Conservation (phyloP, 306 rosid species). For the Abrus pulchellus region DNA sequence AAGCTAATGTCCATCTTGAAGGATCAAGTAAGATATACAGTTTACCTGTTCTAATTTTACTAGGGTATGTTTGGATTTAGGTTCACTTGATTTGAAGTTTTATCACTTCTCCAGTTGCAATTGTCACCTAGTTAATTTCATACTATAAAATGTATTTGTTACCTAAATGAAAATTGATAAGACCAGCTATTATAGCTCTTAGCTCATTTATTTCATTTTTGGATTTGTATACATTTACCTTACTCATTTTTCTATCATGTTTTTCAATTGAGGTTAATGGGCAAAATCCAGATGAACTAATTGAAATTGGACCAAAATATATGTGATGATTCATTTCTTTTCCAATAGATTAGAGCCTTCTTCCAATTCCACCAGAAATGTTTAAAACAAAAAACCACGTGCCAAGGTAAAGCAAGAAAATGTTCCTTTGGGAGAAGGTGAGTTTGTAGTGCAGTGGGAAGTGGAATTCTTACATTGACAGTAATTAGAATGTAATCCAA, state of each 20-base stretch:
- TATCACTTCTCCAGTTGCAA: constrained; percentile 8
- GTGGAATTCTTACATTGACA: not conserved
- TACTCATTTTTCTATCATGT: not conserved
- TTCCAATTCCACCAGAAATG: not conserved
- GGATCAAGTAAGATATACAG: constrained; percentile 76
- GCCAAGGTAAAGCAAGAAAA: not conserved
- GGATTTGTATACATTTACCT: constrained; percentile 8
- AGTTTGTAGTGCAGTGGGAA: not conserved
- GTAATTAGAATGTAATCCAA: not conserved
- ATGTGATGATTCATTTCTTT: constrained; percentile 10
- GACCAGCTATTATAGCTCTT: not conserved
- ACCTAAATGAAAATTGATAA: not conserved
- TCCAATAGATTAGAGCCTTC: not conserved
- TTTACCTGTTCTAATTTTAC: constrained; percentile 5
- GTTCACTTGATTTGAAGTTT: constrained; percentile 30
- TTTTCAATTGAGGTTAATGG: constrained; percentile 15
- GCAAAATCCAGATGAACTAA: constrained; percentile 1
- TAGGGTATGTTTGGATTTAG: constrained; percentile 24
- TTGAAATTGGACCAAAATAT: constrained; percentile 16
- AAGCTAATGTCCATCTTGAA: constrained; percentile 81
- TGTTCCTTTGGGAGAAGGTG: not conserved
- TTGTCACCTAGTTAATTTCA: constrained; percentile 20
- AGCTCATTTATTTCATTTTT: constrained; percentile 5
- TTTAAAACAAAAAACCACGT: no score
- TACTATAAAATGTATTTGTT: constrained; percentile 8